phyloP scores from a whole-genome alignment of 1,139 yeast species.

The Suhomyces guaymorum region DNA sequence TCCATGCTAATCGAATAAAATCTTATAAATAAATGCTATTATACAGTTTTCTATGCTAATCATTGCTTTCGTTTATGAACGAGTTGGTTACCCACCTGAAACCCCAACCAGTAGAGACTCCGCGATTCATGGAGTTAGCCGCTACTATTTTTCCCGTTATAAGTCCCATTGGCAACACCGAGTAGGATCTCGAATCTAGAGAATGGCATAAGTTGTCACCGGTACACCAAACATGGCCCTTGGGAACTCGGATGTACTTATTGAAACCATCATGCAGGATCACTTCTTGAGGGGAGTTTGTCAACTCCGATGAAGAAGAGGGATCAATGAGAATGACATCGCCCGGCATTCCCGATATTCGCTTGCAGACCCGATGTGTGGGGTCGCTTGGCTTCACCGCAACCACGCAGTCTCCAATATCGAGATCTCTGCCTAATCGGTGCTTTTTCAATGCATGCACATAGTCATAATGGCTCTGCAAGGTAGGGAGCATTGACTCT shows the following conservation, averaged over 20 bases:
- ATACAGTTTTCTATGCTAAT: slow-evolving; percentile 2
- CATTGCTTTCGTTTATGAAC: slow-evolving; percentile 22
- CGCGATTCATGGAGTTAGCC: slow-evolving; percentile 47
- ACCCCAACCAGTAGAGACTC: slow-evolving; percentile 41
- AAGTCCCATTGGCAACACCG: slow-evolving; percentile 83
- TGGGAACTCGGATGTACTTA: slow-evolving; percentile 68
- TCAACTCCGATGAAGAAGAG: slow-evolving; percentile 55
- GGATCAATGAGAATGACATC: slow-evolving; percentile 83
- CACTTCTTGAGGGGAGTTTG: slow-evolving; percentile 36
- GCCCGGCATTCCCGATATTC: slow-evolving; percentile 96
- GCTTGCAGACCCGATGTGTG: slow-evolving; percentile 79
- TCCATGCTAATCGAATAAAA: neutral
- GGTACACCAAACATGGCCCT: slow-evolving; percentile 96
- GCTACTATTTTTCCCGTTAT: slow-evolving; percentile 88
- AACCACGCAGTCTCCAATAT: slow-evolving; percentile 85
- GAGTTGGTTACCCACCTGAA: slow-evolving; percentile 56
- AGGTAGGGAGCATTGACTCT: slow-evolving; percentile 93
- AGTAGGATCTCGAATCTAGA: slow-evolving; percentile 87
- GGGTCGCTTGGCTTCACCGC: slow-evolving; percentile 92
- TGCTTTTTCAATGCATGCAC: slow-evolving; percentile 72
- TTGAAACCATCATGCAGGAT: slow-evolving; percentile 49
- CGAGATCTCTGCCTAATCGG: slow-evolving; percentile 58
- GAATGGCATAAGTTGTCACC: slow-evolving; percentile 91
- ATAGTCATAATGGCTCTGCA: slow-evolving; percentile 71
- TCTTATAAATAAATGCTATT: slow-evolving; percentile 3